Percentiles rank a stretch among this genome's conserved stretches.
Evolutionary conservation across 148 eudicot genomes (phyloP).

Genomic region (Amaranthus hypochondriacus): DNA sequence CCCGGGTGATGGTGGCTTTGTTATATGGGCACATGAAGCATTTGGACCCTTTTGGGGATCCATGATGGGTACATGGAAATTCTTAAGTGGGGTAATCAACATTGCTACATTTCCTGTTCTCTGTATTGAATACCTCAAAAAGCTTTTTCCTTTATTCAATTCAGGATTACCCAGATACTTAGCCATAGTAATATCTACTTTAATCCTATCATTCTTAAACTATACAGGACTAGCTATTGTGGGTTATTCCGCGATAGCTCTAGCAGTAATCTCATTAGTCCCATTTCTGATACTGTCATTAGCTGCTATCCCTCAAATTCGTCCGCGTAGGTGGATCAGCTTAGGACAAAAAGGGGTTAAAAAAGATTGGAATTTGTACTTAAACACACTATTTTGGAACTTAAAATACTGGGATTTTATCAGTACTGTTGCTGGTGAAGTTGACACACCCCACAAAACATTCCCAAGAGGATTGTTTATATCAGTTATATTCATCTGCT

Average conservation of each 20-base stretch:
- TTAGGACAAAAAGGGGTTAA: slow-evolving; percentile 32
- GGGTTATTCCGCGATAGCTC: slow-evolving; percentile 43
- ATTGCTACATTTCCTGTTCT: slow-evolving; percentile 47
- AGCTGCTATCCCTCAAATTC: slow-evolving; percentile 36
- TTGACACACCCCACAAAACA: slow-evolving; percentile 43
- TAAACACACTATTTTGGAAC: slow-evolving; percentile 53
- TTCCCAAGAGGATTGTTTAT: slow-evolving; percentile 45
- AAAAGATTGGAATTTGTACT: slow-evolving; percentile 34
- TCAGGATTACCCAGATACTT: slow-evolving; percentile 32
- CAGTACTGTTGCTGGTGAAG: slow-evolving; percentile 53
- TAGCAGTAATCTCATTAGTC: slow-evolving; percentile 41
- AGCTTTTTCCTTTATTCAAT: slow-evolving; percentile 37
- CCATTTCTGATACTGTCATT: slow-evolving; percentile 45
- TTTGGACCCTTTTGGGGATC: neutral
- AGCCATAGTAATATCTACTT: slow-evolving; percentile 32
- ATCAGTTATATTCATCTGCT: slow-evolving; percentile 38
- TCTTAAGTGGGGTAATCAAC: slow-evolving; percentile 45
- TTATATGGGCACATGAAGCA: neutral
- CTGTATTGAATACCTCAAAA: slow-evolving; percentile 44
- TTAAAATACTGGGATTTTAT: slow-evolving; percentile 53
- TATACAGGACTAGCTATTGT: slow-evolving; percentile 32
- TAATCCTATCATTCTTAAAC: slow-evolving; percentile 18
- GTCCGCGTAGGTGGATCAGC: slow-evolving; percentile 41
- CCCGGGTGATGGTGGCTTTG: neutral
- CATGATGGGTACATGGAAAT: slow-evolving; percentile 29